These are phyloP conservation scores for Phlyctochytrium bullatum DNA, from an alignment of 192 early-diverging fungal genomes.

Conservation along the genomic window DNA sequence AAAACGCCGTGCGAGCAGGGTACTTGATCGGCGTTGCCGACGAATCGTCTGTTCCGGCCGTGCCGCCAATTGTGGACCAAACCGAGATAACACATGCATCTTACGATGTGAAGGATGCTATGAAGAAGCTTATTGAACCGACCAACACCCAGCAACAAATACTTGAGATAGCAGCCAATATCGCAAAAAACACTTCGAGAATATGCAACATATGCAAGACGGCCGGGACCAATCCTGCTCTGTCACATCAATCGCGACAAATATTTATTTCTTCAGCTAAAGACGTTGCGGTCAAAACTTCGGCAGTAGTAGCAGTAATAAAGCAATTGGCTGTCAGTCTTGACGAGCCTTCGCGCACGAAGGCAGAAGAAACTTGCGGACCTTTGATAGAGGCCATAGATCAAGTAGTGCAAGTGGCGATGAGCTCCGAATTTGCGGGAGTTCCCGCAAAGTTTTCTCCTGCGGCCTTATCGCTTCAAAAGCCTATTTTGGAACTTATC, in stretches of 20 bases:
- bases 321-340: slow-evolving; percentile 43
- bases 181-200: slow-evolving; percentile 49
- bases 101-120: slow-evolving; percentile 41
- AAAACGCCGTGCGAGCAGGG: slow-evolving; percentile 36
- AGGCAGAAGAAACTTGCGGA: slow-evolving; percentile 29
- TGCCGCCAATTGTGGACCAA: slow-evolving; percentile 36
- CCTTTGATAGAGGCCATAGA: slow-evolving; percentile 47
- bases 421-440: slow-evolving; percentile 42
- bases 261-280: slow-evolving; percentile 42
- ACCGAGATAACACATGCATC: slow-evolving; percentile 21
- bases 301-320: slow-evolving; percentile 39
- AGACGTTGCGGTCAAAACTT: slow-evolving; percentile 43
- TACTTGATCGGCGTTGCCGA: slow-evolving; percentile 49
- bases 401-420: slow-evolving; percentile 30
- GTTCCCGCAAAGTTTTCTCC: slow-evolving; percentile 41
- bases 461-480: slow-evolving; percentile 31
- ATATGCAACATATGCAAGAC: slow-evolving; percentile 45
- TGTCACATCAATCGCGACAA: slow-evolving; percentile 30
- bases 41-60: slow-evolving; percentile 36
- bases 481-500: slow-evolving; percentile 39
- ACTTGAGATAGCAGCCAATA: slow-evolving; percentile 35
- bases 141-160: slow-evolving; percentile 37
- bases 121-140: slow-evolving; percentile 33
- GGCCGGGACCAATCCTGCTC: slow-evolving; percentile 25
- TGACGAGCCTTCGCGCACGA: slow-evolving; percentile 25